Evolutionary conservation across 805 yeast genomes (phyloP), one percentile per base, ranked within the genome.

Genomic region (Saccharomycopsis sp.): DNA sequence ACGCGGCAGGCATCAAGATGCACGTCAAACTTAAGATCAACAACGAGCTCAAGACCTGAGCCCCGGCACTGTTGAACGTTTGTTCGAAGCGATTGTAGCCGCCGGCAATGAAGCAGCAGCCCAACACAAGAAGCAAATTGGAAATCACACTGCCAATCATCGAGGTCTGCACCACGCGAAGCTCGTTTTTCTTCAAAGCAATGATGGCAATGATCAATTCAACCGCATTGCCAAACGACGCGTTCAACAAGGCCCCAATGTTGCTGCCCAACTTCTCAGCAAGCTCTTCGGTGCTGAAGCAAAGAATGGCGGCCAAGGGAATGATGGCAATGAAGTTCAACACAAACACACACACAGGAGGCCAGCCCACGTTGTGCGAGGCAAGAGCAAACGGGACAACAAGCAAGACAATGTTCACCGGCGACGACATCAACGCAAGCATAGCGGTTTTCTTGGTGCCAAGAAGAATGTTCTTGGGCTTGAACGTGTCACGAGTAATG

Each of bases 191-290:
- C 52, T 64, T 69, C 52, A 92, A 68, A 1, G 98, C 98, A 52
- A 89, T 86, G 20, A 92, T 67, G 1, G 95, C 84, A 29, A 92
- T 96, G 58, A 92, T 92, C 48, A 92, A 76, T 64, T 92, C 98
- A 16, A 92, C 96, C 2, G 97, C 97, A 60, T 92, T 92, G 45
- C 98, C 98, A 59, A 92, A 85, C 9, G 96, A 88, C 2, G 98
- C 97, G 62, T 92, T 92, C 54, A 92, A 68, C 49, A 92, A 69
- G 1, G 97, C 97, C n/a, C 97, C 97, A 19, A 89, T 50, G 8
- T 96, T 87, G 54, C 85, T 83, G 45, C 97, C 96, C 22, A 86
- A 85, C 48, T 81, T 78, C 45, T 75, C 84, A 31, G 95, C 77
- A 42, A 92, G 68, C 54, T 87, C 94, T 60, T 92, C 98, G 3